Evolutionary conservation across 2,329 filamentous ascomycete genomes (phyloP).

Genomic region (Seiridium unicorne): DNA sequence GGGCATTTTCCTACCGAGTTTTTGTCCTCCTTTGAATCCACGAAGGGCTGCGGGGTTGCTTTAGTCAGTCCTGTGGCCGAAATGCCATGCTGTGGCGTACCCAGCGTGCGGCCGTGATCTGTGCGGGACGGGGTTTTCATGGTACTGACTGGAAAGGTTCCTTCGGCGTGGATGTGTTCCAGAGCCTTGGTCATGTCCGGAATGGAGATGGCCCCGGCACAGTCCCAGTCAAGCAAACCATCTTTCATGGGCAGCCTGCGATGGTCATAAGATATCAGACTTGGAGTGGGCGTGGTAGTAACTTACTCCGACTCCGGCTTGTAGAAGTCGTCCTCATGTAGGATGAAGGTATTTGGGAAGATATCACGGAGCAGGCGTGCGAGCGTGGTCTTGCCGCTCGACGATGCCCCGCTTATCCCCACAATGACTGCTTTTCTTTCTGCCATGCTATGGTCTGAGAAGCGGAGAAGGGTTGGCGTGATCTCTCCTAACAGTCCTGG

Average conservation of each 20-base stretch:
- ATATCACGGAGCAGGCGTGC: constrained; percentile 80
- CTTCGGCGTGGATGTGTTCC: constrained; percentile 66
- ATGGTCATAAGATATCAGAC: background rate
- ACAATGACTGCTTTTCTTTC: constrained; percentile 61
- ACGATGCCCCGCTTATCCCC: constrained; percentile 85
- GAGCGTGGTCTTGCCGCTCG: constrained; percentile 92
- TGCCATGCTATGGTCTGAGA: constrained; percentile 10
- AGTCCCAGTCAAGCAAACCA: constrained; percentile 87
- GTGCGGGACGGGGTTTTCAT: constrained; percentile 12
- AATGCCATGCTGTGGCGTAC: background rate
- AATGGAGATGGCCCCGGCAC: constrained; percentile 74
- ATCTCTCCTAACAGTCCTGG: too few species aligned
- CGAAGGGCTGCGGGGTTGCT: constrained; percentile 36
- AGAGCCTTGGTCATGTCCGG: constrained; percentile 66
- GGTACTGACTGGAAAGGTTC: constrained; percentile 58
- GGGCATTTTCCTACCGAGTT: constrained; percentile 59
- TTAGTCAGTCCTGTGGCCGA: constrained; percentile 2
- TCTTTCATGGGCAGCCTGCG: constrained; percentile 53
- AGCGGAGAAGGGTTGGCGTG: too few species aligned
- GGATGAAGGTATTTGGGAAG: constrained; percentile 74
- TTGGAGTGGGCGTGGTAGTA: background rate
- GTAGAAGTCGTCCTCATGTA: constrained; percentile 98
- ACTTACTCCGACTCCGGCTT: constrained; percentile 67
- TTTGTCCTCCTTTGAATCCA: constrained; percentile 60
- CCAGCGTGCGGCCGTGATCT: constrained; percentile 20